Percentiles rank a stretch among this genome's conserved stretches.
phyloP scores from a whole-genome alignment of 352 stramenopile genomes.

The Paralagenidium karlingii region DNA sequence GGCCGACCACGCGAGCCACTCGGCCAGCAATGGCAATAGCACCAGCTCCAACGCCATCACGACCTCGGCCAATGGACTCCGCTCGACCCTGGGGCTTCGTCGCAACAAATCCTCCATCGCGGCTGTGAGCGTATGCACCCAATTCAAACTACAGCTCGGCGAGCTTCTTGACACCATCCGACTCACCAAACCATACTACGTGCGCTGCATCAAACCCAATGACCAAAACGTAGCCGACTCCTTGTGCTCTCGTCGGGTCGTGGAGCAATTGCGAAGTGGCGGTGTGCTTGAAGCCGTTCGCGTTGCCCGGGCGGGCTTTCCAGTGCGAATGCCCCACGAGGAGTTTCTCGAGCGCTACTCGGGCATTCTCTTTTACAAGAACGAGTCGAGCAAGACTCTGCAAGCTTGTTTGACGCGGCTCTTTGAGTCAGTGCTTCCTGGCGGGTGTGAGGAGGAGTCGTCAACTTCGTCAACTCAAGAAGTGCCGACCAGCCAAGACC shows the following conservation, averaged over 20 bases:
- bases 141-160: conserved; percentile 92
- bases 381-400: neutral
- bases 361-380: neutral
- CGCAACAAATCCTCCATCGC: conserved; percentile 46
- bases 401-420: conserved; percentile 4
- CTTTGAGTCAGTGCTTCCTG: conserved; percentile 7
- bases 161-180: conserved; percentile 91
- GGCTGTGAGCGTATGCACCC: conserved; percentile 64
- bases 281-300: conserved; percentile 83
- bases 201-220: conserved; percentile 99
- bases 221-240: conserved; percentile 52
- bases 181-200: conserved; percentile 93
- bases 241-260: conserved; percentile 68
- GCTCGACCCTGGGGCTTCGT: conserved; percentile 10
- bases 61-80: neutral
- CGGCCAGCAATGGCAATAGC: neutral
- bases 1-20: conserved; percentile 1
- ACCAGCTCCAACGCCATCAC: neutral
- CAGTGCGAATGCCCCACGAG: conserved; percentile 63
- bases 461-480: conserved; percentile 12
- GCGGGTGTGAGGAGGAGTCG: conserved; percentile 16
- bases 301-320: conserved; percentile 71
- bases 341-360: conserved; percentile 26
- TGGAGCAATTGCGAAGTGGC: conserved; percentile 77
- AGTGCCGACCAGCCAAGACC: conserved; percentile 9